Percentiles rank a stretch among this genome's conserved stretches.
Conservation (phyloP, 2,329 filamentous ascomycete species). For the Pseudogymnoascus sp. region DNA sequence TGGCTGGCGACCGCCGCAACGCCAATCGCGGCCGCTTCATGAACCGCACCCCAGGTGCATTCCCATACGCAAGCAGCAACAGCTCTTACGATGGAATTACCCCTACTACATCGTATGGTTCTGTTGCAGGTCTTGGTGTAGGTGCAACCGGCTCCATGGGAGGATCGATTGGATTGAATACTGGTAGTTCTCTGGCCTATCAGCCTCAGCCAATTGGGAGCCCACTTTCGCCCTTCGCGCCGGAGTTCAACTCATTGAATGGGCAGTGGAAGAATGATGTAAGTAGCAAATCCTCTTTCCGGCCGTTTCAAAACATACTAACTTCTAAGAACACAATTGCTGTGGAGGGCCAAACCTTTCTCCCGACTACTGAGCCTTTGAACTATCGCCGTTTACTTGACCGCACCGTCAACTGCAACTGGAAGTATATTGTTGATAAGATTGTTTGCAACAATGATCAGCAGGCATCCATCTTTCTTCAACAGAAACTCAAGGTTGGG, state of each 20-base stretch:
- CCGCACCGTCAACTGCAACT: slow-evolving; percentile 94
- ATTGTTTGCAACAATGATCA: slow-evolving; percentile 99
- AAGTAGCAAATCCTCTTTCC: slow-evolving; percentile 18
- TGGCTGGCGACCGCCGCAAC: slow-evolving; percentile 20
- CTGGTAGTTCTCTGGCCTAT: slow-evolving; percentile 23
- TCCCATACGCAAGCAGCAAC: slow-evolving; percentile 27
- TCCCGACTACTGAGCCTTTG: slow-evolving; percentile 80
- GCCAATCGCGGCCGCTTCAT: slow-evolving; percentile 22
- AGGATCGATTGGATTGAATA: slow-evolving; percentile 13
- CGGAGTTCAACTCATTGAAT: slow-evolving; percentile 55
- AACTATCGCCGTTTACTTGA: slow-evolving; percentile 95
- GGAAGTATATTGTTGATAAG: slow-evolving; percentile 99
- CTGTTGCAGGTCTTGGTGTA: slow-evolving; percentile 20
- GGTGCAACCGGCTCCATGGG: slow-evolving; percentile 17
- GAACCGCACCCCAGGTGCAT: slow-evolving; percentile 20
- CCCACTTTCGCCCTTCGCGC: slow-evolving; percentile 62
- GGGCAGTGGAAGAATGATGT: slow-evolving; percentile 28
- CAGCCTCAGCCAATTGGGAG: slow-evolving; percentile 51
- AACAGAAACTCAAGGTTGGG: slow-evolving; percentile 97
- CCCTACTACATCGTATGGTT: slow-evolving; percentile 23
- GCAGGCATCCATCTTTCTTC: slow-evolving; percentile 95
- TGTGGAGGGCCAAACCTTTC: slow-evolving; percentile 63
- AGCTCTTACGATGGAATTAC: slow-evolving; percentile 28
- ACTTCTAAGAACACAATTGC: slow-evolving; percentile 34
- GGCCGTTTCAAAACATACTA: slow-evolving; percentile 22